phyloP scores from a whole-genome alignment of 257 asterid genomes.

The Gynochthodes officinalis region DNA sequence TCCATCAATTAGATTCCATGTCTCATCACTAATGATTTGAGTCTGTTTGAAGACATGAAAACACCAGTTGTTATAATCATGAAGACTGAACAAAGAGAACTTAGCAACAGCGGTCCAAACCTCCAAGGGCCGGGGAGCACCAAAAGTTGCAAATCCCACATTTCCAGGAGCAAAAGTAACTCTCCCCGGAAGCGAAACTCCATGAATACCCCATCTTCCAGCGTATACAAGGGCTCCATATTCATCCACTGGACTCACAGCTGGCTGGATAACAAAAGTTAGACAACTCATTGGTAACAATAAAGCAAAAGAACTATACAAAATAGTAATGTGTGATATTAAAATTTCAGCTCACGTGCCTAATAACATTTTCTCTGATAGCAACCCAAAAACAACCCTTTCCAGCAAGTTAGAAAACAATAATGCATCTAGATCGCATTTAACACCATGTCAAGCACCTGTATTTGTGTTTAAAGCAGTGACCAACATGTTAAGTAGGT shows the following conservation, averaged over 20 bases:
- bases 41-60: constrained; percentile 52
- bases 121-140: constrained; percentile 96
- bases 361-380: neutral
- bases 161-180: constrained; percentile 98
- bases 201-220: constrained; percentile 96
- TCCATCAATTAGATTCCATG: constrained; percentile 88
- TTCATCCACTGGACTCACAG: constrained; percentile 75
- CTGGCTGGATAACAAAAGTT: constrained; percentile 47
- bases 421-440: neutral
- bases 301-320: neutral
- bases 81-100: neutral
- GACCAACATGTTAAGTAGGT: neutral
- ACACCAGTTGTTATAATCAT: constrained; percentile 12
- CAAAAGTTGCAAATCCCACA: constrained; percentile 85
- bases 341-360: neutral
- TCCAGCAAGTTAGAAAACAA: neutral
- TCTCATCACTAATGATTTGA: constrained; percentile 77
- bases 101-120: constrained; percentile 31
- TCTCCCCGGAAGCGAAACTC: constrained; percentile 96
- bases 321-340: neutral
- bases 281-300: neutral
- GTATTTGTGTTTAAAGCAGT: no score
- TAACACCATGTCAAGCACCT: neutral
- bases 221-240: constrained; percentile 78
- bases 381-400: neutral